Evolutionary conservation across 2,329 filamentous ascomycete species (phyloP).

Genomic region (Botrytis porri): DNA sequence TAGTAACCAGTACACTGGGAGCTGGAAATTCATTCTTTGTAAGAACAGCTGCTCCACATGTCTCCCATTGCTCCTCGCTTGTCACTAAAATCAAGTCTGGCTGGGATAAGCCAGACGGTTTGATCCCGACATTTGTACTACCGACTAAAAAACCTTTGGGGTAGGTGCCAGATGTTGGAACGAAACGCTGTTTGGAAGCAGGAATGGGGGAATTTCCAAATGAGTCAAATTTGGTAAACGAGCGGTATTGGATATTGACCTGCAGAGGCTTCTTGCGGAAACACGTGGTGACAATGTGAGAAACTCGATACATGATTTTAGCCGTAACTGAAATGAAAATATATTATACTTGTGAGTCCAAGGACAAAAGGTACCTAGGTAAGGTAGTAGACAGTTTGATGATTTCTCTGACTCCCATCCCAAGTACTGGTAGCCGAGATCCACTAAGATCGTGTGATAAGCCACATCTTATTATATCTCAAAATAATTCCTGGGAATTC

Average conservation of each 20-base stretch:
- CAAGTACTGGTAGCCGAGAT: not conserved
- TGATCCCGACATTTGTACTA: not conserved
- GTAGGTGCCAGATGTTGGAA: constrained; percentile 68
- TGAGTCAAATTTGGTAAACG: constrained; percentile 17
- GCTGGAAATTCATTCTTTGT: constrained; percentile 98
- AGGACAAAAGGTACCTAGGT: not conserved
- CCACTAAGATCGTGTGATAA: not conserved
- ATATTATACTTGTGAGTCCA: not conserved
- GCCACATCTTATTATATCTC: not conserved
- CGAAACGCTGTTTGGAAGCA: constrained; percentile 78
- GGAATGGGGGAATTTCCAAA: constrained; percentile 50
- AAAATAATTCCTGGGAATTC: not conserved
- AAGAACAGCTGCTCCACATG: constrained; percentile 70
- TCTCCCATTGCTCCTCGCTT: not conserved
- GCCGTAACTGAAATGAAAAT: not conserved
- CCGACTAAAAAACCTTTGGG: not conserved
- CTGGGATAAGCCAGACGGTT: not conserved
- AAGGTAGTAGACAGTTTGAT: not conserved
- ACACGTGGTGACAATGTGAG: not conserved
- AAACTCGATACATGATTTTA: not conserved
- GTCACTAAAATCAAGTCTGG: not conserved
- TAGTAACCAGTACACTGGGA: constrained; percentile 84
- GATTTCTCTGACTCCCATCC: not conserved
- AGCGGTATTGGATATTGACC: not conserved
- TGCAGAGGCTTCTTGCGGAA: not conserved